phyloP scores from a whole-genome alignment of 352 stramenopile species.

The Ophiocytium majus region DNA sequence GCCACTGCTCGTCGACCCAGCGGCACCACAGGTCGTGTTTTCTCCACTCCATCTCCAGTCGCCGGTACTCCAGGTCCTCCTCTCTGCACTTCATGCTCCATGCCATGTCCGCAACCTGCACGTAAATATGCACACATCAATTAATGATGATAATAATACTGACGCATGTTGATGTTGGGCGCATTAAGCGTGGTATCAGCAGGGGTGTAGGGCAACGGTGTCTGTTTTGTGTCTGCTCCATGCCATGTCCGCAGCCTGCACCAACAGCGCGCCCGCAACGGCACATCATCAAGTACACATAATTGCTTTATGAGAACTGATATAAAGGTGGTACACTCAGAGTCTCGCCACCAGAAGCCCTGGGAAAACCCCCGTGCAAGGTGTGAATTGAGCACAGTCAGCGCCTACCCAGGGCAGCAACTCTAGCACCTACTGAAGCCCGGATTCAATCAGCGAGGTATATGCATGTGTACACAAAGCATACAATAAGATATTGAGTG shows the following conservation, averaged over 20 bases:
- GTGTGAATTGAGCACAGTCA: too few relatives aligned
- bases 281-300: too few relatives aligned
- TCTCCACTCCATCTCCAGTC: slow-evolving; percentile 48
- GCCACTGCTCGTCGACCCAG: slow-evolving; percentile 42
- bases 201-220: neutral
- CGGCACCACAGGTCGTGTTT: slow-evolving; percentile 51
- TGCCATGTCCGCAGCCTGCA: slow-evolving; percentile 36
- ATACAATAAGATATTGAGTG: too few relatives aligned
- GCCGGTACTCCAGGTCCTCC: slow-evolving; percentile 50
- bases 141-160: too few relatives aligned
- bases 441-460: too few relatives aligned
- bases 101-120: slow-evolving; percentile 50
- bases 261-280: too few relatives aligned
- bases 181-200: neutral
- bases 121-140: neutral
- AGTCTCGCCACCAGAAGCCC: neutral
- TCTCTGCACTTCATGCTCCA: slow-evolving; percentile 56
- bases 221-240: neutral
- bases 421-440: too few relatives aligned
- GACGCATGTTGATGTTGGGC: neutral
- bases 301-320: too few relatives aligned
- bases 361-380: neutral
- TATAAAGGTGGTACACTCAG: neutral
- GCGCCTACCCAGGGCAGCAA: too few relatives aligned
- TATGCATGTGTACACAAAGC: too few relatives aligned